These are phyloP conservation scores for Phytophthora fragariaefolia DNA, from an alignment of 352 stramenopile genomes.

Conservation along the genomic window DNA sequence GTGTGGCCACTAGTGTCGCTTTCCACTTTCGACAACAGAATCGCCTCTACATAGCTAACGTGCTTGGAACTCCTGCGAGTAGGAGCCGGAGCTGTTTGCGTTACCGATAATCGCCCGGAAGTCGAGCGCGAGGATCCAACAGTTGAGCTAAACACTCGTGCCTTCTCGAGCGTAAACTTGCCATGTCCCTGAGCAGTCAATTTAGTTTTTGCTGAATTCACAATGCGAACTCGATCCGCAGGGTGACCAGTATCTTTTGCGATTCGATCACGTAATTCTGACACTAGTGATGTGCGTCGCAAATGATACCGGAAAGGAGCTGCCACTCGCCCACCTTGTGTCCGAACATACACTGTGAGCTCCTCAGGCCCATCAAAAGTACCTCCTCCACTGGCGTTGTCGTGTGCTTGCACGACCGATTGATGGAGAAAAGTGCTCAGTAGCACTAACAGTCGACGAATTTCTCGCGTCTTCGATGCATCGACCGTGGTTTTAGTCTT, in stretches of 20 bases:
- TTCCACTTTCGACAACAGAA: conserved; percentile 70
- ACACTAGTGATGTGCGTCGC: conserved; percentile 60
- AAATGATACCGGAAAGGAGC: conserved; percentile 72
- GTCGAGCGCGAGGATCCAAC: conserved; percentile 19
- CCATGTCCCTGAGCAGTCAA: conserved; percentile 69
- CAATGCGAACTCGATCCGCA: conserved; percentile 65
- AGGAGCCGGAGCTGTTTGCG: conserved; percentile 36
- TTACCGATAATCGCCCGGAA: conserved; percentile 29
- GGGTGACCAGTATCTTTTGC: conserved; percentile 69
- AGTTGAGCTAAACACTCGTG: conserved; percentile 50
- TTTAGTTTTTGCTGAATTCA: conserved; percentile 78
- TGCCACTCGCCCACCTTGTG: conserved; percentile 63
- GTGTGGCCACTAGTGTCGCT: conserved; percentile 66
- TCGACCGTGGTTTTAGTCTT: conserved; percentile 35
- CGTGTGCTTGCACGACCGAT: conserved; percentile 49
- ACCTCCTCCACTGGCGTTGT: conserved; percentile 17
- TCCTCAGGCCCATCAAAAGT: conserved; percentile 56
- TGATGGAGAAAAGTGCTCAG: conserved; percentile 85
- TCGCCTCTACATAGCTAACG: conserved; percentile 56
- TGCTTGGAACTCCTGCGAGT: conserved; percentile 34
- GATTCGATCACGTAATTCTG: conserved; percentile 68
- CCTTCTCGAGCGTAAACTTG: conserved; percentile 76
- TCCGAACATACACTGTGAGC: conserved; percentile 72
- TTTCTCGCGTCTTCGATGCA: conserved; percentile 36
- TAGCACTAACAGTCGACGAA: conserved; percentile 63